Base-by-base conservation (phyloP, 352 stramenopile genomes). In the Pythium dissotocum region DNA sequence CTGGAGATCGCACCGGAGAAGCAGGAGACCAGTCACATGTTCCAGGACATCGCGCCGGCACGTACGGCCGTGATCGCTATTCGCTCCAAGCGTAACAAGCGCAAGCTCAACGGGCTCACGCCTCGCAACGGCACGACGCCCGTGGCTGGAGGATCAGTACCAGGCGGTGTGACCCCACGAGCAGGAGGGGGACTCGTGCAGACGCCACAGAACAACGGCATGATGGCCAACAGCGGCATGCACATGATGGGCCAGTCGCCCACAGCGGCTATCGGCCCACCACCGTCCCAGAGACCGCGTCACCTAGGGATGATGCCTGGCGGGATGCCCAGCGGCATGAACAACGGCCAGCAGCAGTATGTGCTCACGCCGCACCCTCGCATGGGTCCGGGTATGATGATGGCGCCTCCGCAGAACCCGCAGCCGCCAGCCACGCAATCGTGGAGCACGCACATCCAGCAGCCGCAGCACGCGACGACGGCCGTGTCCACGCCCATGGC, bases 11-110 rank as follows among this genome's bases (percentile, higher is more conserved):
- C 83, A 21, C 87, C 95, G 0, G 91, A 98, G 62, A 89, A 89
- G 28, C 77, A 93, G 55, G 85, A 97, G 36, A 80, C 78, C 26
- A 90, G 81, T 44, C 82, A 78, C 40, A 93, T 94, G 80, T 95
- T 93, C 63, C 83, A 93, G 69, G 91, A 98, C 64, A 95, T 99
- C 56, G 92, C 92, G 42, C 85, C 90, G 9, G 92, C 83, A 48
- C 84, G 85, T 30, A 98, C 86, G 53, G 83, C 77, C n/a, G 69
- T 94, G 21, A 97, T 99, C 60, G 86, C 91, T 4, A 94, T 99
- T 58, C 90, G 93, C 36, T 98, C 91, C 18, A 99, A 99, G 81
- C 90, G 95, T 21, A 98, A 98, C 74, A 98, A 98, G 73, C 76
- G 91, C 40, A 94, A 91, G 55, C 74, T 94, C n/a, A 78, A 85